Evolutionary conservation across 2,329 filamentous ascomycete species (phyloP).

Genomic region (Scytalidium lignicola): DNA sequence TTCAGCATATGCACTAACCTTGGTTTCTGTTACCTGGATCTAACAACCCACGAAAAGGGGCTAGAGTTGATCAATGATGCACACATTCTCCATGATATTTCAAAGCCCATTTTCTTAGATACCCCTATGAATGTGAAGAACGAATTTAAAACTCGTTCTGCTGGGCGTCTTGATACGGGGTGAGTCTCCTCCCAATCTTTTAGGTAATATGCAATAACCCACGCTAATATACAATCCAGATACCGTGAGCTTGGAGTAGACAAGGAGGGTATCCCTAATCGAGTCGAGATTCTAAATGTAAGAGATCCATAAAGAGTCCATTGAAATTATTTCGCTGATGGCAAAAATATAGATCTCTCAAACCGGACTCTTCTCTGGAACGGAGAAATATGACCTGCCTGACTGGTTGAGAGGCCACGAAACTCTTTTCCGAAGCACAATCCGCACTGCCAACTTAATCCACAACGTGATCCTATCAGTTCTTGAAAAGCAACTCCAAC

Average conservation of each 20-base stretch:
- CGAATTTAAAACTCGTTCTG: background rate
- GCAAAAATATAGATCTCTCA: background rate
- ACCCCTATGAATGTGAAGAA: background rate
- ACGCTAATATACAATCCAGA: background rate
- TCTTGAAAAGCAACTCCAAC: background rate
- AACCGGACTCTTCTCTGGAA: background rate
- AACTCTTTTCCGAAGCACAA: background rate
- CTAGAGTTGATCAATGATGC: background rate
- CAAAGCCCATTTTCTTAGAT: background rate
- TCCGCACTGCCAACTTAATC: background rate
- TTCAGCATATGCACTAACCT: constrained; percentile 18
- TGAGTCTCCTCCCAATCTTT: background rate
- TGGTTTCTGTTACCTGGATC: constrained; percentile 24
- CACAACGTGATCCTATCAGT: background rate
- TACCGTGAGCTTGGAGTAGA: background rate
- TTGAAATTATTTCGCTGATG: background rate
- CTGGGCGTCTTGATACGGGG: background rate
- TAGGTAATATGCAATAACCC: background rate
- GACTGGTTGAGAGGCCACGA: background rate
- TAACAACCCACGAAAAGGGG: constrained; percentile 4
- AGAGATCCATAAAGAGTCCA: background rate
- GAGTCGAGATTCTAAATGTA: background rate
- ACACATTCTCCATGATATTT: background rate
- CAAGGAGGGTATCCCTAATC: background rate
- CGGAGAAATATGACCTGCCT: background rate